These are phyloP conservation scores for Gracilaria domingensis DNA, from an alignment of 23 red algal genomes.

Conservation along the genomic window DNA sequence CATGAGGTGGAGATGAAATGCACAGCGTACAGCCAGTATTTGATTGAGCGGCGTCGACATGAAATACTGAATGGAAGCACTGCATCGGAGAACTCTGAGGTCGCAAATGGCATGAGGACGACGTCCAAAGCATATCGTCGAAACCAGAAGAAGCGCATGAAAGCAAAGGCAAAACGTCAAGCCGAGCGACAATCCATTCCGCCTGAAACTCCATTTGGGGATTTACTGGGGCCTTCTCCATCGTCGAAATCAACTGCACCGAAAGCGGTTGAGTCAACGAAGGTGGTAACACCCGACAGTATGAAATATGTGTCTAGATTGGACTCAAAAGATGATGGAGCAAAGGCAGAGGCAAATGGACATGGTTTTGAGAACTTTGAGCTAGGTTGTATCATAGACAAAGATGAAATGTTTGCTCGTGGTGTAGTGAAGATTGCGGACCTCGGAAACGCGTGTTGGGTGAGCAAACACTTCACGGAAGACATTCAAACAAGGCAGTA, in stretches of 20 bases:
- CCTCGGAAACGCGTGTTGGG: constrained; percentile 99
- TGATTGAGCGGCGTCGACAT: constrained; percentile 33
- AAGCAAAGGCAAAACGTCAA: constrained; percentile 55
- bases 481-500: constrained; percentile 99
- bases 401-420: constrained; percentile 66
- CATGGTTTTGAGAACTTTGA: constrained; percentile 40
- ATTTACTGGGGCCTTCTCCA: background rate
- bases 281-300: background rate
- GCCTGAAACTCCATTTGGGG: background rate
- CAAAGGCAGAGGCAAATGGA: background rate
- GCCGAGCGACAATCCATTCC: background rate
- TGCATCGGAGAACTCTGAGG: constrained; percentile 24
- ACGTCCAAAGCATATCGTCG: constrained; percentile 43
- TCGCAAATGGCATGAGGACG: background rate
- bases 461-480: constrained; percentile 91
- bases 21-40: constrained; percentile 21
- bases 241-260: background rate
- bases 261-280: background rate
- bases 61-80: constrained; percentile 36
- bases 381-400: constrained; percentile 47
- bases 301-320: background rate
- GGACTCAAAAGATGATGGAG: background rate
- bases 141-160: constrained; percentile 67
- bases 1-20: constrained; percentile 48
- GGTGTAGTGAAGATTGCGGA: constrained; percentile 91